Base-by-base conservation (phyloP, 1,139 yeast genomes). In the Hansenula sp. region DNA sequence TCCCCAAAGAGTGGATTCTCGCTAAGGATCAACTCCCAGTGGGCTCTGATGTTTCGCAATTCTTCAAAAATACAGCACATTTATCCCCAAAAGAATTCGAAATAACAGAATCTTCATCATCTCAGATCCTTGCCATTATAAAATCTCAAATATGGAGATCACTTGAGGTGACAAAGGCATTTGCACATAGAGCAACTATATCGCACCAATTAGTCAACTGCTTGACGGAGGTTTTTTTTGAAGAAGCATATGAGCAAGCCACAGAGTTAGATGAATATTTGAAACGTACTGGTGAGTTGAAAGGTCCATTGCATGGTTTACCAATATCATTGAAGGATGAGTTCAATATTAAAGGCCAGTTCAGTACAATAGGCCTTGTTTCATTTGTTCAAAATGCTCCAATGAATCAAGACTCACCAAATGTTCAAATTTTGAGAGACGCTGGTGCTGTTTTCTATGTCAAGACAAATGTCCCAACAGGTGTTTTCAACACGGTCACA, bases 281-380 rank as follows among this genome's bases (percentile, higher is more conserved):
- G 38, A 45, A 52, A 5, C 44, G 53, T 28, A 55, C 60, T 28
- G 74, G 73, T 0, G 55, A 64, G 40, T 47, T 67, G 0, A 48
- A 66, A 15, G 85, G 86, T 9, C 81, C 84, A 4, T 62, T 84
- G 28, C 88, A 84, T 43, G 93, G 93, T 3, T 66, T 84, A 44
- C 90, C 78, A 10, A 70, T 84, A 41, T 79, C 88, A 1, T 55
- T 83, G 42, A 76, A 76, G 50, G 83, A 77, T 49, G 77, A 75
- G 47, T 65, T 76, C 42, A 73, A 75, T 44, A 47, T 77, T 16
- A 66, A 62, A 38, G 80, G 79, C 2, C 53, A 66, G 13, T 69
- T 65, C 19, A 66, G 77, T 0, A 63, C 77, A 1, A 55, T 75
- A 25, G 81, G 80, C 3, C 69, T 68, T 38, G 63, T 71, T 7